phyloP scores from a whole-genome alignment of 805 yeast genomes.

The Isabelozyma heimii region DNA sequence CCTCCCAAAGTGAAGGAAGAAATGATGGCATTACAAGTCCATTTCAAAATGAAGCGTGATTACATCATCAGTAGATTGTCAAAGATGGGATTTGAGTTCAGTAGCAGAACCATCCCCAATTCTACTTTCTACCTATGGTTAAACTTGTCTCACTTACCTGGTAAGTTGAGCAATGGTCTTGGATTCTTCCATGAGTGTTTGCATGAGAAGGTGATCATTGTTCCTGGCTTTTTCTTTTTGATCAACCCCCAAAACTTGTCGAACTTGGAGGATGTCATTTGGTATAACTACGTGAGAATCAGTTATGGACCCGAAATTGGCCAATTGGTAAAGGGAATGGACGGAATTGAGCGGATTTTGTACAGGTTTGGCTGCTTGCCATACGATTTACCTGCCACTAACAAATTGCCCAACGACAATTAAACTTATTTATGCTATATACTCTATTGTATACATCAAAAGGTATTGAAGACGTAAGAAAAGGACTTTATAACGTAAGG shows the following conservation, averaged over 20 bases:
- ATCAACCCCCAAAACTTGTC: conserved; percentile 52
- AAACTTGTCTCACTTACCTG: conserved; percentile 53
- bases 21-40: conserved; percentile 56
- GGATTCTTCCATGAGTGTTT: conserved; percentile 64
- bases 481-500: no score
- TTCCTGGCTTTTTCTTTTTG: conserved; percentile 63
- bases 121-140: conserved; percentile 62
- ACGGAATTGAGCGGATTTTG: conserved; percentile 53
- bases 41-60: conserved; percentile 57
- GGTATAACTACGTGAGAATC: conserved; percentile 57
- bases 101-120: conserved; percentile 44
- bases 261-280: conserved; percentile 51
- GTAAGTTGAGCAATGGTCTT: conserved; percentile 53
- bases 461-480: no score
- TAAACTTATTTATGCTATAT: no score
- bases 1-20: conserved; percentile 50
- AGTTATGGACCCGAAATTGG: conserved; percentile 60
- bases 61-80: conserved; percentile 47
- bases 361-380: conserved; percentile 43
- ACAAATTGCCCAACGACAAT: not conserved
- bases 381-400: conserved; percentile 10
- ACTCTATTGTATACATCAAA: no score
- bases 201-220: conserved; percentile 57
- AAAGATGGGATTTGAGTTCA: conserved; percentile 54
- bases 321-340: conserved; percentile 54